phyloP scores from a whole-genome alignment of 148 eudicot genomes.

The Salicornia ramosissima region DNA sequence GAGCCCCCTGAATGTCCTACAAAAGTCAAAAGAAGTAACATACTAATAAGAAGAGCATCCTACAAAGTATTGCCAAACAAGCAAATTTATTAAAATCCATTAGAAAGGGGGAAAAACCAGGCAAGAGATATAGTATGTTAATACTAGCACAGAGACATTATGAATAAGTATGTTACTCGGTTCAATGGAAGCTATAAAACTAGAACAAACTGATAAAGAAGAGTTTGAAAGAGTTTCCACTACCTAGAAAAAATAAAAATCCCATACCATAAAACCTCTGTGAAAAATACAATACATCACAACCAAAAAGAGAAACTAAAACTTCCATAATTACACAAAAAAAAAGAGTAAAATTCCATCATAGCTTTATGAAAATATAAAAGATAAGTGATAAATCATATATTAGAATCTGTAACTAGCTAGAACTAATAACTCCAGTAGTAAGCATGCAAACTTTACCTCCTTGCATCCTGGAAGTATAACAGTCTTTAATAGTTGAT shows the following conservation, averaged over 20 bases:
- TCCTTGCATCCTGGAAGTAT: slow-evolving; percentile 77
- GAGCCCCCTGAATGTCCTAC: slow-evolving; percentile 82
- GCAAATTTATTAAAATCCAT: slow-evolving; percentile 10
- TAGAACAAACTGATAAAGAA: too few species aligned
- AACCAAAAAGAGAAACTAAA: not conserved
- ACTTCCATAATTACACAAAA: not conserved
- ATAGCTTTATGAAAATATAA: not conserved
- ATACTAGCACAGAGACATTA: not conserved
- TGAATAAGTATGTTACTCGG: not conserved
- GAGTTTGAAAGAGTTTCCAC: too few species aligned
- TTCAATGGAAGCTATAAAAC: not conserved
- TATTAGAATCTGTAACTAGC: not conserved
- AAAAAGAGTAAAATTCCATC: not conserved
- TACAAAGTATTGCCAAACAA: slow-evolving; percentile 2
- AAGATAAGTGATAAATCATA: too few species aligned
- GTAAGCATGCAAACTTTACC: slow-evolving; percentile 33
- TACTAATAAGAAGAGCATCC: slow-evolving; percentile 8
- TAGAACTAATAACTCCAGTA: not conserved
- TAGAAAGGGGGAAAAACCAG: not conserved
- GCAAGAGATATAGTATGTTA: not conserved
- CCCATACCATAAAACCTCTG: not conserved
- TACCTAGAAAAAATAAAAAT: too few species aligned
- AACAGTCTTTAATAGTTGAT: slow-evolving; percentile 71
- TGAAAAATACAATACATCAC: not conserved
- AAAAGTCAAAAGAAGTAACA: slow-evolving; percentile 15